phyloP scores from a whole-genome alignment of 441 rosid species.

The Omphalea diandra region DNA sequence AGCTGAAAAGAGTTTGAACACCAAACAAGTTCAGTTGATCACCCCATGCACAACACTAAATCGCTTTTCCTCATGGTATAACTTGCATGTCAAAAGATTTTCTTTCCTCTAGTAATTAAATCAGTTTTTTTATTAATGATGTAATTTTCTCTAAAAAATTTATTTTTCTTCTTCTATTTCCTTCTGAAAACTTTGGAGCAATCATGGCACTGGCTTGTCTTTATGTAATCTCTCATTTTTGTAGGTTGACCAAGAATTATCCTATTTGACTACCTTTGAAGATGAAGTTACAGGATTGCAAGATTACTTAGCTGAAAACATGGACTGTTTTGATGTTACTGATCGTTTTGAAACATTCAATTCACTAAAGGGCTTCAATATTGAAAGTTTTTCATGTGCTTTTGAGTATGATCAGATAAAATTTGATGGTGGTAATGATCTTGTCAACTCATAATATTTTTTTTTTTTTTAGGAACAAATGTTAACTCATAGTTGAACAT shows the following conservation, averaged over 20 bases:
- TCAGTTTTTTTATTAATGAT: too few species aligned
- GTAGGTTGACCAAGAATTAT: slow-evolving; percentile 8
- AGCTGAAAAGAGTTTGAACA: not conserved
- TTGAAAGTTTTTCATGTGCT: slow-evolving; percentile 9
- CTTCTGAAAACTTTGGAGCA: not conserved
- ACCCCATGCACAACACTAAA: not conserved
- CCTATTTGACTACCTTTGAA: slow-evolving; percentile 11
- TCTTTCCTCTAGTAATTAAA: not conserved
- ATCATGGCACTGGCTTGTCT: not conserved
- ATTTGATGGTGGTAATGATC: slow-evolving; percentile 9
- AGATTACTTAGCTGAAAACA: slow-evolving; percentile 13
- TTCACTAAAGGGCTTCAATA: not conserved
- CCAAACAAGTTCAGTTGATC: not conserved
- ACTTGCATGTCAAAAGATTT: not conserved
- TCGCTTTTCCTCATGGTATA: not conserved
- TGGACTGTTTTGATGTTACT: slow-evolving; percentile 1
- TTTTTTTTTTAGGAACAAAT: too few species aligned
- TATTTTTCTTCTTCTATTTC: not conserved
- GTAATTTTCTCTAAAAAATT: not conserved
- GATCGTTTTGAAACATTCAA: not conserved
- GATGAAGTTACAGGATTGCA: slow-evolving; percentile 15
- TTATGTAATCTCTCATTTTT: slow-evolving; percentile 5
- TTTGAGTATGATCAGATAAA: not conserved
- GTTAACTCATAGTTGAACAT: too few species aligned
- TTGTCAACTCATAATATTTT: not conserved